Conservation (phyloP, 805 yeast genomes). For the Lipomyces kockii region DNA sequence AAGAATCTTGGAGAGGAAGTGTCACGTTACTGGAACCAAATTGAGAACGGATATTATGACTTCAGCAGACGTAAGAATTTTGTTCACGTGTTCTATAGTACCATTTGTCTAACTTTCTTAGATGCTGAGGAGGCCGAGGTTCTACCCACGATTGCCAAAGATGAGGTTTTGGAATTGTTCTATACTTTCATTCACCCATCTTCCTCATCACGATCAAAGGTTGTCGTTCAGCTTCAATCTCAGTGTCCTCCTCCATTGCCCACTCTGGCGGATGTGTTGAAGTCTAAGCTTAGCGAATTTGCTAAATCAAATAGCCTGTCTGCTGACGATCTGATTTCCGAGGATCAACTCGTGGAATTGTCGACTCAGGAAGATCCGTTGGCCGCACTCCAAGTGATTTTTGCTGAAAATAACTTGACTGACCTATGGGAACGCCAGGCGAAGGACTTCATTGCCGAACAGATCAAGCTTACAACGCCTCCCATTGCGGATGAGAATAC, state of each 20-base stretch:
- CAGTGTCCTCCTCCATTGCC: slow-evolving; percentile 44
- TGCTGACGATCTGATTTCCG: slow-evolving; percentile 5
- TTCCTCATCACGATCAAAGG: slow-evolving; percentile 48
- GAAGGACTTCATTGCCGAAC: slow-evolving; percentile 18
- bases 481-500: slow-evolving; percentile 53
- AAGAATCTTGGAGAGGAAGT: slow-evolving; percentile 83
- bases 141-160: slow-evolving; percentile 58
- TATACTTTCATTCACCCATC: slow-evolving; percentile 51
- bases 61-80: slow-evolving; percentile 50
- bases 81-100: neutral
- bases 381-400: slow-evolving; percentile 13
- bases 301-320: slow-evolving; percentile 29
- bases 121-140: slow-evolving; percentile 61
- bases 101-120: neutral
- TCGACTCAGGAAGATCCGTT: slow-evolving; percentile 13
- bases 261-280: slow-evolving; percentile 15
- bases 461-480: slow-evolving; percentile 43
- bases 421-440: slow-evolving; percentile 23
- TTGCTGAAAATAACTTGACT: slow-evolving; percentile 10
- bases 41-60: slow-evolving; percentile 78
- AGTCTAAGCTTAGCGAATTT: slow-evolving; percentile 19
- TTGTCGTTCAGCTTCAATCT: slow-evolving; percentile 69
- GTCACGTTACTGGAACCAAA: slow-evolving; percentile 63
- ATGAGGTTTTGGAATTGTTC: slow-evolving; percentile 63
- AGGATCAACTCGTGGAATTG: neutral